Base-by-base conservation (phyloP, 2,329 filamentous ascomycete genomes). In the Aspergillus fumigatiaffinis region DNA sequence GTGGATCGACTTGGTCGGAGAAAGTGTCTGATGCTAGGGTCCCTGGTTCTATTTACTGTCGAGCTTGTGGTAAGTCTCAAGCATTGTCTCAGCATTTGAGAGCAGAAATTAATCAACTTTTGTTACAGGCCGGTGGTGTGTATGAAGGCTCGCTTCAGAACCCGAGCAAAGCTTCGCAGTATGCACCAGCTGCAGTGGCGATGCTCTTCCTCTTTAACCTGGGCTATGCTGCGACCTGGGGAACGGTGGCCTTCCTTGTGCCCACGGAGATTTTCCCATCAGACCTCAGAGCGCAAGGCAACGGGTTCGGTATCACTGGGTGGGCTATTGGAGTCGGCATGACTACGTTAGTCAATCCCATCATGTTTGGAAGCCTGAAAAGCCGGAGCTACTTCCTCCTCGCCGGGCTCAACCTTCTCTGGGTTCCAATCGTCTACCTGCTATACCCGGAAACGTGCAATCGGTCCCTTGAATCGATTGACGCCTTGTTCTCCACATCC, bases 241-340 rank as follows among this genome's bases (percentile, higher is more conserved):
- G 80, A 2, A 77, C 80, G 0, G 81, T 80, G 6, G 79, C 79
- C 2, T 83, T 80, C 61, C 68, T 82, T 6, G 66, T 81, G 3
- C 80, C 79, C 0, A 83, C 82, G 0, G 83, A 85, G 66, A 83
- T 85, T 56, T 85, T 82, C 70, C 78, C 82, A 1, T 80, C 77
- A 17, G 79, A 82, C 47, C 76, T 85, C 52, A 77, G 83, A 23
- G 82, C 83, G n/a, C 80, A 84, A 65, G 84, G 83, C 7, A 83
- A 84, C 64, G 81, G 81, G 7, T 84, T 85, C 60, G 80, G 80
- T 20, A 83, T 86, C 57, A 80, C 81, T 1, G 82, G 83, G 1
- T 86, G 83, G 83, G 82, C 83, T 20, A 77, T 84, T 56, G 83
- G 82, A 41, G 79, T 81, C 8, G 82, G 82, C 38, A 79, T 80